A percentile compares a stretch with the other conserved stretches of the same genome.
phyloP scores from a whole-genome alignment of 495 filamentous ascomycete species.

The Aspergillus nidulans region DNA sequence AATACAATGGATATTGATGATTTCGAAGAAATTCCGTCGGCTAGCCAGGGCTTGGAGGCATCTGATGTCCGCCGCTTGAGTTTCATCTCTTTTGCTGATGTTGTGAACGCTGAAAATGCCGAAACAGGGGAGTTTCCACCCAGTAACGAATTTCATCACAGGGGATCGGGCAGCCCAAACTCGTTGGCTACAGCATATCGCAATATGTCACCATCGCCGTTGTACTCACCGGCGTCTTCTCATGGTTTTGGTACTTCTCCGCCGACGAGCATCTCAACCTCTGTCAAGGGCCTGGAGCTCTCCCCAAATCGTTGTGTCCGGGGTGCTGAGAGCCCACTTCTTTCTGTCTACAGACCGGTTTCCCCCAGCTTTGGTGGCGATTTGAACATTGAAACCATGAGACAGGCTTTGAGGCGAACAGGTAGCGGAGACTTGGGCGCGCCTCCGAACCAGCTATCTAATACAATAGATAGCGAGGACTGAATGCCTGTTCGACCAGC shows the following conservation, averaged over 20 bases:
- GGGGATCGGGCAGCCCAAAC: neutral
- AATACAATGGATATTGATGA: neutral
- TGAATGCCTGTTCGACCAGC: neutral
- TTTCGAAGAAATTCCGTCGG: neutral
- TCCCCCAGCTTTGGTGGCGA: conserved; percentile 8
- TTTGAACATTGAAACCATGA: conserved; percentile 11
- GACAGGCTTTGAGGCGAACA: conserved; percentile 11
- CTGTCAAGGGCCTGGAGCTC: conserved; percentile 9
- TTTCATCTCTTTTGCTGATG: conserved; percentile 14
- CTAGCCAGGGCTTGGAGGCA: neutral
- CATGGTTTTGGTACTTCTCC: conserved; percentile 11
- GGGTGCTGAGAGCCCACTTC: conserved; percentile 9
- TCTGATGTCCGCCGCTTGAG: conserved; percentile 7
- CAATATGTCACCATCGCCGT: conserved; percentile 7
- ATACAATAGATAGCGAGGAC: conserved; percentile 1
- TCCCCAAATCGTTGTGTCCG: conserved; percentile 2
- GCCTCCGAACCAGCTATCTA: conserved; percentile 1
- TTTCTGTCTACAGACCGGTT: neutral
- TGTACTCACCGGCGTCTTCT: conserved; percentile 8
- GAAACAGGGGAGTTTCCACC: conserved; percentile 2
- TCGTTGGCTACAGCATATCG: neutral
- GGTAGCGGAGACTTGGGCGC: conserved; percentile 9
- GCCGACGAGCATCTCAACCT: conserved; percentile 12
- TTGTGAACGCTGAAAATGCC: conserved; percentile 12
- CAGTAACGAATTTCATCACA: neutral